phyloP scores from a whole-genome alignment of 2,329 filamentous ascomycete species.

The Aspergillus pseudotamarii region DNA sequence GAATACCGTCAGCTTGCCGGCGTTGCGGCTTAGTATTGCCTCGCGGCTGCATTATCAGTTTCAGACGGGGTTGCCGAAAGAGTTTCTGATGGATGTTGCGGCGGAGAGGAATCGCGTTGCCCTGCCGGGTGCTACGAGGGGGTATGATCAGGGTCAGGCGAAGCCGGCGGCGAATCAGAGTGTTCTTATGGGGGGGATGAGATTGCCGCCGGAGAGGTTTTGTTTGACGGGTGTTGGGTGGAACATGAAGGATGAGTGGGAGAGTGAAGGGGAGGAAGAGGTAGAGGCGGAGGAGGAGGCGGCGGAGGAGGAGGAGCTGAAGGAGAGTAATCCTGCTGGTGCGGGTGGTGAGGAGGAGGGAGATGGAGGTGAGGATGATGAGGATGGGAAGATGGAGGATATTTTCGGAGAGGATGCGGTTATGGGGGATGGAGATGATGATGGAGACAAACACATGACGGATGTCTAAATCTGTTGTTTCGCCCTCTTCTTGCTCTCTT shows the following conservation, averaged over 20 bases:
- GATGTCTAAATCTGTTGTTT: constrained; percentile 37
- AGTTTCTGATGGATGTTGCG: constrained; percentile 62
- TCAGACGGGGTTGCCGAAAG: constrained; percentile 60
- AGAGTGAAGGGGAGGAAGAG: constrained; percentile 56
- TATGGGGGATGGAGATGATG: constrained; percentile 40
- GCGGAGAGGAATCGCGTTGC: constrained; percentile 57
- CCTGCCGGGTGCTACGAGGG: constrained; percentile 57
- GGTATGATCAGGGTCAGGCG: constrained; percentile 39
- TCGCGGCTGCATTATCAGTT: constrained; percentile 64
- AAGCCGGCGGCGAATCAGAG: constrained; percentile 34
- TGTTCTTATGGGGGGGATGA: constrained; percentile 54
- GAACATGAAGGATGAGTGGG: constrained; percentile 61
- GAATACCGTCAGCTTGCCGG: constrained; percentile 57
- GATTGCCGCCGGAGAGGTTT: constrained; percentile 65
- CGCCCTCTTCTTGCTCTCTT: constrained; percentile 1
- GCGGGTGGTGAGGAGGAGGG: constrained; percentile 37
- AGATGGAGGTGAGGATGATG: constrained; percentile 41
- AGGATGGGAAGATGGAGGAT: constrained; percentile 52
- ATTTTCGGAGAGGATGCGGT: constrained; percentile 48
- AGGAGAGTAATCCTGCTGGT: constrained; percentile 24
- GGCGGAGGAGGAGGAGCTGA: constrained; percentile 26
- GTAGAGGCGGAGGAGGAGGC: background rate
- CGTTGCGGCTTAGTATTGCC: constrained; percentile 63
- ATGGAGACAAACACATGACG: constrained; percentile 45
- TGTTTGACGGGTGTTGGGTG: constrained; percentile 60